These are phyloP conservation scores for Trichocladium uniseriatum DNA, from an alignment of 495 filamentous ascomycete genomes.

Conservation along the genomic window DNA sequence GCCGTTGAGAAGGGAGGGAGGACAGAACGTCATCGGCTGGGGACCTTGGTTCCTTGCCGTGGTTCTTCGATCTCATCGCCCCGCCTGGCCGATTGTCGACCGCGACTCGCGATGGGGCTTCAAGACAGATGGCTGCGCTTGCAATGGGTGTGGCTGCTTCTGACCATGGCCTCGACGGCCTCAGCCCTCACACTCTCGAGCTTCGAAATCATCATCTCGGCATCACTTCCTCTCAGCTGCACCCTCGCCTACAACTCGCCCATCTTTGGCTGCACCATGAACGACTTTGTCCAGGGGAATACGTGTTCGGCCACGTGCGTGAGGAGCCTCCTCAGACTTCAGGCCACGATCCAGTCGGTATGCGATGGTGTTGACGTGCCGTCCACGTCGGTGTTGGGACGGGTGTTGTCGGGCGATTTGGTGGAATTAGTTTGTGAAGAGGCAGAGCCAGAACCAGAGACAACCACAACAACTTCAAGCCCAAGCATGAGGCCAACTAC, in stretches of 20 bases:
- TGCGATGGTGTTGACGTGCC: constrained; percentile 25
- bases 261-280: constrained; percentile 25
- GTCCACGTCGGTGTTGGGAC: constrained; percentile 26
- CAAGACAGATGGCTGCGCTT: background rate
- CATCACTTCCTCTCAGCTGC: constrained; percentile 28
- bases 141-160: constrained; percentile 18
- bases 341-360: constrained; percentile 19
- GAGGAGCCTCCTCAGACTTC: constrained; percentile 19
- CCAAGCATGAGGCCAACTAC: constrained; percentile 7
- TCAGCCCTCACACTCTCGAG: constrained; percentile 32
- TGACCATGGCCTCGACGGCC: constrained; percentile 27
- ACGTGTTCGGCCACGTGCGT: constrained; percentile 31
- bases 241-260: constrained; percentile 31
- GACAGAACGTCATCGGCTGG: too few relatives aligned
- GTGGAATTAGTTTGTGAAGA: constrained; percentile 28
- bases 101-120: constrained; percentile 14
- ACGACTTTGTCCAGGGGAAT: constrained; percentile 27
- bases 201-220: constrained; percentile 32
- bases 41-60: too few relatives aligned
- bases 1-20: too few relatives aligned
- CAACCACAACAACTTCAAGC: constrained; percentile 1
- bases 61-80: too few relatives aligned
- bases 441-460: background rate
- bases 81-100: constrained; percentile 8
- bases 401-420: constrained; percentile 27